Conservation (phyloP, 257 asterid species). For the Scutellaria minor region DNA sequence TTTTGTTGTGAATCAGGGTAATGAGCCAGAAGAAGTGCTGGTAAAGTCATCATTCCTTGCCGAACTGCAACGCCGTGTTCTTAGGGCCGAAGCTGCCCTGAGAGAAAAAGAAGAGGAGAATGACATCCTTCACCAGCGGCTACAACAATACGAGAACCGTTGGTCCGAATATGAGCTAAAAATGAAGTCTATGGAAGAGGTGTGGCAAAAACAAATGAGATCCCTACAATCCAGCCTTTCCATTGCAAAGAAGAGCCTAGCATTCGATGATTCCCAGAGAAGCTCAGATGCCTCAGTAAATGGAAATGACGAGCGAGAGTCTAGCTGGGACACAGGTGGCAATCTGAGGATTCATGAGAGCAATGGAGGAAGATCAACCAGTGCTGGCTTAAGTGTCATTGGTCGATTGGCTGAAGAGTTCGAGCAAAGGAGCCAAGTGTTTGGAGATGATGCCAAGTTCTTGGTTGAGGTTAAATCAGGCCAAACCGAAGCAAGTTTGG, state of each 20-base stretch:
- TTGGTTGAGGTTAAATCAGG: slow-evolving; percentile 95
- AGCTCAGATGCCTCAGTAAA: slow-evolving; percentile 77
- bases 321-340: slow-evolving; percentile 68
- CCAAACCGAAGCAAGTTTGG: slow-evolving; percentile 79
- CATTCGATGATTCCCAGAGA: slow-evolving; percentile 72
- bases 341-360: slow-evolving; percentile 54
- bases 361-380: slow-evolving; percentile 59
- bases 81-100: slow-evolving; percentile 85
- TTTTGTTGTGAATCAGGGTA: slow-evolving; percentile 54
- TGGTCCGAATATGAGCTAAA: slow-evolving; percentile 96
- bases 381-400: slow-evolving; percentile 73
- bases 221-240: slow-evolving; percentile 97
- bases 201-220: slow-evolving; percentile 99
- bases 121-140: slow-evolving; percentile 84
- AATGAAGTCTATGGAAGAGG: slow-evolving; percentile 99
- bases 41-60: slow-evolving; percentile 97
- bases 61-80: slow-evolving; percentile 88
- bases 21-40: slow-evolving; percentile 73
- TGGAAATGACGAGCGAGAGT: slow-evolving; percentile 60
- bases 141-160: slow-evolving; percentile 87
- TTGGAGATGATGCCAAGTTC: slow-evolving; percentile 94
- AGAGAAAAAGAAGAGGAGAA: slow-evolving; percentile 90
- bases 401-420: slow-evolving; percentile 91
- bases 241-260: slow-evolving; percentile 82
- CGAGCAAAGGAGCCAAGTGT: slow-evolving; percentile 92